Base-by-base conservation (phyloP, 2,329 filamentous ascomycete genomes). In the Fusarium aywerte region DNA sequence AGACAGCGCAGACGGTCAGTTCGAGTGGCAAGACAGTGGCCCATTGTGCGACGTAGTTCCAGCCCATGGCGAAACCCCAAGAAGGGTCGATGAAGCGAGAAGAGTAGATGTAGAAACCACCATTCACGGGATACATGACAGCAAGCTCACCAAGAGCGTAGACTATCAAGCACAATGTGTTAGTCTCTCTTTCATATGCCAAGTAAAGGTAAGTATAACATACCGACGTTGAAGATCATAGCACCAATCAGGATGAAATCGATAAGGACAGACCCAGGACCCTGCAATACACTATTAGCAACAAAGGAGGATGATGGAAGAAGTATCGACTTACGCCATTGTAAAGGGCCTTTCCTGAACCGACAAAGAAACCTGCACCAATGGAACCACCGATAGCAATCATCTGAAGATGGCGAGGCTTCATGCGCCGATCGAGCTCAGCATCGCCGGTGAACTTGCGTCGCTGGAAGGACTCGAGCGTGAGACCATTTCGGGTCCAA, bases 101-200 rank as follows among this genome's bases (percentile, higher is more conserved):
- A n/a, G 84, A 85, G 76, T 87, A 88, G 40, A 84, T 84, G 73
- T 87, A 88, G 80, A 89, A 89, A 68, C 85, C 85, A 74, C 87
- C 87, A 66, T 85, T 86, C 70, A 89, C 82, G 21, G 87, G 87
- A 65, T 83, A 89, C 80, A 88, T 83, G 74, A 88, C 83, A 60
- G 86, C 85, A 57, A 89, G 77, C 74, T 89, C 87, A 69, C 86
- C 87, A 64, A 89, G 82, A 67, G 87, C 86, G 71, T 84, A 86
- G 67, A 89, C 82, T 73, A 36, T 39, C 3, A 11, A 20, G 3
- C 20, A 29, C 4, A 43, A 8, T n/a, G 12, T 5, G 36, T 73
- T 29, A 72, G 70, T n/a, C 13, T 29, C 10, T 11, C 32, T 21
- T 16, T 8, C 5, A 11, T 15, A 16, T 13, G 18, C 21, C 12